phyloP scores from a whole-genome alignment of 2,329 filamentous ascomycete genomes.

The Endothia cerciana region DNA sequence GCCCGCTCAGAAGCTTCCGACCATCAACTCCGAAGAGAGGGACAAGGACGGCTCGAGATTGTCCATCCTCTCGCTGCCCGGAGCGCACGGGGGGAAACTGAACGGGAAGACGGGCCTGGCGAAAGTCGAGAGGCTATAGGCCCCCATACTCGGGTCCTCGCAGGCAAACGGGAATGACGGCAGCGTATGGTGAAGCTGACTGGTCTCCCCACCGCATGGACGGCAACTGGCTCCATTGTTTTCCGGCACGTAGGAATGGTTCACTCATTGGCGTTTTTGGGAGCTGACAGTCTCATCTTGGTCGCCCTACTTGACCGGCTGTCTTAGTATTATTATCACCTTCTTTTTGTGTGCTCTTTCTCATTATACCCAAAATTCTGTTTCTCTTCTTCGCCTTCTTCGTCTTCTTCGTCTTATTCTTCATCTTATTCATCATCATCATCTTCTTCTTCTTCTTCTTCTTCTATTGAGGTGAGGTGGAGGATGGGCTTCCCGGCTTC shows the following conservation, averaged over 20 bases:
- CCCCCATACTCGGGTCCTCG: slow-evolving; percentile 14
- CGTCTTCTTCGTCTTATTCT: not conserved
- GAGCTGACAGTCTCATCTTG: slow-evolving; percentile 6
- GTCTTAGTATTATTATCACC: slow-evolving; percentile 7
- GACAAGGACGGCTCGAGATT: not conserved
- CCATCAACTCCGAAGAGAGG: not conserved
- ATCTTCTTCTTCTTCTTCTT: not conserved
- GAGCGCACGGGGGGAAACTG: not conserved
- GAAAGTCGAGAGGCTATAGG: slow-evolving; percentile 7
- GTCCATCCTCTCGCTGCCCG: slow-evolving; percentile 7
- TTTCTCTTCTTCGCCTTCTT: not conserved
- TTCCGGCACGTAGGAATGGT: slow-evolving; percentile 12
- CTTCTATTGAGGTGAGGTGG: not conserved
- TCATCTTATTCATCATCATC: not conserved
- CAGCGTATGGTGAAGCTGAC: not conserved
- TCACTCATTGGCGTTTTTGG: slow-evolving; percentile 19
- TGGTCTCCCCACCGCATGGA: not conserved
- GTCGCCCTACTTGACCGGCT: slow-evolving; percentile 13
- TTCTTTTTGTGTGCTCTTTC: slow-evolving; percentile 5
- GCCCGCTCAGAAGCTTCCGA: slow-evolving; percentile 4
- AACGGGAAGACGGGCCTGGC: not conserved
- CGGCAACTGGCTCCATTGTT: not conserved
- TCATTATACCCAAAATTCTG: slow-evolving; percentile 24
- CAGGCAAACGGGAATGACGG: not conserved
- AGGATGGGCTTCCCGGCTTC: not conserved